phyloP scores from a whole-genome alignment of 768 basidiomycete species.

The Kwoniella sp. region DNA sequence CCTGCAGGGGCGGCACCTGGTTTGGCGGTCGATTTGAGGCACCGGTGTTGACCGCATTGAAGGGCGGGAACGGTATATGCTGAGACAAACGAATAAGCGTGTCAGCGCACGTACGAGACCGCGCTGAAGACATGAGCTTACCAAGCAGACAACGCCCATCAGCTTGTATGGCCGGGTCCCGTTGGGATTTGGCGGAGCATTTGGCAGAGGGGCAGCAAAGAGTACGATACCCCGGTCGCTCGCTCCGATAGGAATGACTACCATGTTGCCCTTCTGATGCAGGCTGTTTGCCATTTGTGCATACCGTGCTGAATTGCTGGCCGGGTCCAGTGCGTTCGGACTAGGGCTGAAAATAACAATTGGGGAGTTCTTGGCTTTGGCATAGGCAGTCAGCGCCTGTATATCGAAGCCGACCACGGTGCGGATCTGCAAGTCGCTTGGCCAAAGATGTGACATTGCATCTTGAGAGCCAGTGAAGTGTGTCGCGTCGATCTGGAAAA shows the following conservation, averaged over 20 bases:
- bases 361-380: slow-evolving; percentile 13
- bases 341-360: slow-evolving; percentile 12
- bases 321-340: neutral
- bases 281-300: slow-evolving; percentile 14
- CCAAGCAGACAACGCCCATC: slow-evolving; percentile 28
- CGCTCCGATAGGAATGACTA: slow-evolving; percentile 16
- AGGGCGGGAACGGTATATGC: slow-evolving; percentile 14
- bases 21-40: neutral
- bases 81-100: neutral
- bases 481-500: slow-evolving; percentile 11
- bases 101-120: neutral
- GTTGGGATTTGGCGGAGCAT: slow-evolving; percentile 2
- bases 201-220: slow-evolving; percentile 13
- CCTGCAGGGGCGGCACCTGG: neutral
- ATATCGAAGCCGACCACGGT: slow-evolving; percentile 7
- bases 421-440: slow-evolving; percentile 12
- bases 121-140: slow-evolving; percentile 5
- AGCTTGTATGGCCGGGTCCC: slow-evolving; percentile 10
- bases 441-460: slow-evolving; percentile 11
- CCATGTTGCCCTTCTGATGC: slow-evolving; percentile 19
- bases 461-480: slow-evolving; percentile 10
- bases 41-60: neutral
- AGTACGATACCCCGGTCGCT: slow-evolving; percentile 23
- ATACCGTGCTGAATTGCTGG: slow-evolving; percentile 4
- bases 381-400: slow-evolving; percentile 11